These are phyloP conservation scores for Acanthamoeba polyphaga DNA, from an alignment of 208 protist genomes.

Conservation along the genomic window DNA sequence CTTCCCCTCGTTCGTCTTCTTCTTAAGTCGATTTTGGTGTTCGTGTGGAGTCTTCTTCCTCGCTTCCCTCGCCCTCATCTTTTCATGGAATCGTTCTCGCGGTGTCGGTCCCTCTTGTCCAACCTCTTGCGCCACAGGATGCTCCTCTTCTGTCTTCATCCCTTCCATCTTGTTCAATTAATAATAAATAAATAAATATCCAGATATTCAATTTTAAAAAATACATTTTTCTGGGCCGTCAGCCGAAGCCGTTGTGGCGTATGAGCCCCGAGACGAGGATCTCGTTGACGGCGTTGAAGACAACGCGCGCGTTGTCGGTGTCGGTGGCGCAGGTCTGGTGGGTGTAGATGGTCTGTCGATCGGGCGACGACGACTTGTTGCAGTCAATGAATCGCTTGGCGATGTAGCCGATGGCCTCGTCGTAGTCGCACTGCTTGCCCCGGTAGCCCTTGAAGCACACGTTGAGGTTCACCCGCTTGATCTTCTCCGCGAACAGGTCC, in stretches of 20 bases:
- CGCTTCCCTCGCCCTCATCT: background rate
- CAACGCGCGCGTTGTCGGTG: slow-evolving; percentile 90
- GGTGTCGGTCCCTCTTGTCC: background rate
- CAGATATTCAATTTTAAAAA: no score
- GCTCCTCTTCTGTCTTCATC: background rate
- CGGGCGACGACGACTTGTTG: background rate
- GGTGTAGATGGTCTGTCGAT: slow-evolving; percentile 83
- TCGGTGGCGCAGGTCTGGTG: slow-evolving; percentile 92
- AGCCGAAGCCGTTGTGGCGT: background rate
- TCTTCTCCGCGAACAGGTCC: slow-evolving; percentile 92
- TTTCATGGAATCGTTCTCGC: background rate
- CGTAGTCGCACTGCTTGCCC: slow-evolving; percentile 78
- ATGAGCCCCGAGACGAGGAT: slow-evolving; percentile 82
- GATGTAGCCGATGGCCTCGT: slow-evolving; percentile 64
- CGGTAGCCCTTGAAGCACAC: slow-evolving; percentile 91
- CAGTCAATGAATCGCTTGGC: background rate
- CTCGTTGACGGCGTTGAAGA: slow-evolving; percentile 89
- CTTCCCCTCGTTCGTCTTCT: background rate
- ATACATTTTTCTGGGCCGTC: no score
- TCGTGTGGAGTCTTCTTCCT: background rate
- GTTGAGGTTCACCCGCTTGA: slow-evolving; percentile 85
- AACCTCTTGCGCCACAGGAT: background rate
- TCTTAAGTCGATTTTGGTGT: background rate
- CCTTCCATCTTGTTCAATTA: background rate
- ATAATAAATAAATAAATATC: no score